Base-by-base conservation (phyloP, 148 eudicot genomes). In the Vaccinium macrocarpon region DNA sequence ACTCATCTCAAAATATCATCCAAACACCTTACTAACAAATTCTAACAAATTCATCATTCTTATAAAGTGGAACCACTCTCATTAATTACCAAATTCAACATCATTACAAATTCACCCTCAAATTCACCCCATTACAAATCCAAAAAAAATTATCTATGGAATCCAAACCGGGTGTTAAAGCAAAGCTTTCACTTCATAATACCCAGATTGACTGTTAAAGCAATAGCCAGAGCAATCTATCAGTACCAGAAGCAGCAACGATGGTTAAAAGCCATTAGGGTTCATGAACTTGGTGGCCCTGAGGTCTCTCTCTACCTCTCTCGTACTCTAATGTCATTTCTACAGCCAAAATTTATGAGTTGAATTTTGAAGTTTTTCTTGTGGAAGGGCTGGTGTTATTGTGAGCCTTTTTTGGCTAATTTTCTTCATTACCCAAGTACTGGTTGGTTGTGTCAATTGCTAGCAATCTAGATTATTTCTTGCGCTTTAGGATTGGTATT, bases 261-360 rank as follows among this genome's bases (percentile, higher is more conserved):
- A 93, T 95, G 98, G 95, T 95, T 83, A n/a, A 95, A 95, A 90
- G 95, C 94, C 12, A 90, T 93, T 49, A 91, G 93, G 90, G 86
- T 95, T 84, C 92, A 95, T 84, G 89, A 92, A 86, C 81, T 83
- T 81, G 98, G 98, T 74, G 96, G 94, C 76, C 94, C 96, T 52
- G 91, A 93, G 96, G 98, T 95, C 38, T 79, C 48, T 85, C 0
- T 55, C 82, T 76, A 83, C 80, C 83, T 68, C 38, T 68, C 75
- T 59, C 7, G 23, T 16, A 59, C 64, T 16, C n/a, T 5, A 59
- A 4, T 19, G 5, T 51, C 49, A n/a, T 29, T 1, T 70, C 21
- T 70, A 12, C 49, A 61, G 14, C 57, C 0, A 21, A n/a, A n/a
- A n/a, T n/a, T n/a, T n/a, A n/a, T n/a, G n/a, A n/a, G n/a, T n/a